These are phyloP conservation scores for Metschnikowia dekortorum DNA, from an alignment of 805 yeast genomes.

Conservation along the genomic window DNA sequence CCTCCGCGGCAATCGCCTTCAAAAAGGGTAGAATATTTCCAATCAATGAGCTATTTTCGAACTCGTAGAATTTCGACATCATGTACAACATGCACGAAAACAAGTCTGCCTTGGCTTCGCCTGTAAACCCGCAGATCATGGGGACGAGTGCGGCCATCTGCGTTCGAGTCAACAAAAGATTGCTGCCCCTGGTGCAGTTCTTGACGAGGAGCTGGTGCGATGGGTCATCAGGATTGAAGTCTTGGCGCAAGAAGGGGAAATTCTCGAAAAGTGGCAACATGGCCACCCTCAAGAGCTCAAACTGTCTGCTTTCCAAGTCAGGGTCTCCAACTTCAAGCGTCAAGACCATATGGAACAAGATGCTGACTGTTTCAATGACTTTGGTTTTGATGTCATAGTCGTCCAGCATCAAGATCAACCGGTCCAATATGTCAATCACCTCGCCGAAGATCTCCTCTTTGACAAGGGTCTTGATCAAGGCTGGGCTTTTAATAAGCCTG, in stretches of 20 bases:
- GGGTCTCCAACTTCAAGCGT: constrained; percentile 25
- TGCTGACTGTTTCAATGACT: constrained; percentile 34
- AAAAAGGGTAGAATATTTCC: constrained; percentile 48
- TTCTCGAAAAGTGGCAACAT: constrained; percentile 57
- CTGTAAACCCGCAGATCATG: constrained; percentile 62
- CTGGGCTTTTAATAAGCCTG: constrained; percentile 52
- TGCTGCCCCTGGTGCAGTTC: constrained; percentile 30
- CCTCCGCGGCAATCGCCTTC: constrained; percentile 29
- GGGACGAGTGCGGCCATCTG: constrained; percentile 51
- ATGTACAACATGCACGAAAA: constrained; percentile 65
- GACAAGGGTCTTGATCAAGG: constrained; percentile 57
- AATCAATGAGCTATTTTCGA: constrained; percentile 32
- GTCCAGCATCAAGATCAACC: constrained; percentile 58
- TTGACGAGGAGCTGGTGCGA: constrained; percentile 24
- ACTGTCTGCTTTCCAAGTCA: constrained; percentile 25
- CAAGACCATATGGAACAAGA: constrained; percentile 26
- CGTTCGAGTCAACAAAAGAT: constrained; percentile 43
- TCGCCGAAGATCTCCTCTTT: constrained; percentile 70
- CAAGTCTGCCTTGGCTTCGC: constrained; percentile 61
- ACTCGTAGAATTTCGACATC: constrained; percentile 53
- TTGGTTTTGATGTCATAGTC: constrained; percentile 58
- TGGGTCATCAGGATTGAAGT: constrained; percentile 29
- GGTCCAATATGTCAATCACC: constrained; percentile 67
- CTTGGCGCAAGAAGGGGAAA: constrained; percentile 56
- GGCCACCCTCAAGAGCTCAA: constrained; percentile 72